Percentiles rank a stretch among this genome's conserved stretches.
Evolutionary conservation across 495 filamentous ascomycete genomes (phyloP).

Genomic region (Niebla homalea): DNA sequence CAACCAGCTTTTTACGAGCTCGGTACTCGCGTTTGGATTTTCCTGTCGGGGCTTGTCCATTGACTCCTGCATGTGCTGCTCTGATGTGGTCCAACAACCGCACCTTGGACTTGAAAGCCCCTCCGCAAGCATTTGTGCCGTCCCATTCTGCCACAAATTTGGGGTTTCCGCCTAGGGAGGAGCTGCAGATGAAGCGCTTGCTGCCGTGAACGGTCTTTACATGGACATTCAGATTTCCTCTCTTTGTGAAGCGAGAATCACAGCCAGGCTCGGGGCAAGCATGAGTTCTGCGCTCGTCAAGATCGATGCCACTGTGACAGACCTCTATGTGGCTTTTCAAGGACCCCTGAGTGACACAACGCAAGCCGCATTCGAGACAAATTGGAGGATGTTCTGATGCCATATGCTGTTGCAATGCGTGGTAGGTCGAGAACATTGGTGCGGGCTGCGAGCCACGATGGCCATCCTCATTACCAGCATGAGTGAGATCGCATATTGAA

Average conservation of each 20-base stretch:
- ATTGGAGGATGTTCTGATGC: slow-evolving; percentile 54
- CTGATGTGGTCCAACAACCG: slow-evolving; percentile 71
- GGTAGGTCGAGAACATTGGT: slow-evolving; percentile 52
- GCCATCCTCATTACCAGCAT: neutral
- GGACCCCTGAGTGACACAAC: slow-evolving; percentile 45
- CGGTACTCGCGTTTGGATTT: slow-evolving; percentile 9
- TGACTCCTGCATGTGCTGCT: slow-evolving; percentile 53
- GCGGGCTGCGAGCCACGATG: neutral
- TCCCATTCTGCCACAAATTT: slow-evolving; percentile 53
- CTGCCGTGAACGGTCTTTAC: slow-evolving; percentile 59
- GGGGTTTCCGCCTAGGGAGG: slow-evolving; percentile 42
- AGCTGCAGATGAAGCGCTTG: slow-evolving; percentile 58
- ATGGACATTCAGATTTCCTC: slow-evolving; percentile 68
- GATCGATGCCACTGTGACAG: slow-evolving; percentile 46
- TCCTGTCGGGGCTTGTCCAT: slow-evolving; percentile 28
- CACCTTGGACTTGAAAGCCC: slow-evolving; percentile 53
- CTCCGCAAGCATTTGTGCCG: slow-evolving; percentile 52
- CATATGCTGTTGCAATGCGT: slow-evolving; percentile 58
- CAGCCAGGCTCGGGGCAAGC: slow-evolving; percentile 53
- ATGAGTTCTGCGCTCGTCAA: slow-evolving; percentile 44
- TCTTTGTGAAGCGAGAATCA: slow-evolving; percentile 58
- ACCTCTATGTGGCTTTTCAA: slow-evolving; percentile 59
- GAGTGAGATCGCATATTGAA: slow-evolving; percentile 39
- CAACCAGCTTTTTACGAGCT: slow-evolving; percentile 19
- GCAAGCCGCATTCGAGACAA: slow-evolving; percentile 58